Percentiles rank a stretch among this genome's conserved stretches.
These are phyloP conservation scores for Polysphondylium violaceum DNA, from an alignment of 78 protist genomes.

Conservation along the genomic window DNA sequence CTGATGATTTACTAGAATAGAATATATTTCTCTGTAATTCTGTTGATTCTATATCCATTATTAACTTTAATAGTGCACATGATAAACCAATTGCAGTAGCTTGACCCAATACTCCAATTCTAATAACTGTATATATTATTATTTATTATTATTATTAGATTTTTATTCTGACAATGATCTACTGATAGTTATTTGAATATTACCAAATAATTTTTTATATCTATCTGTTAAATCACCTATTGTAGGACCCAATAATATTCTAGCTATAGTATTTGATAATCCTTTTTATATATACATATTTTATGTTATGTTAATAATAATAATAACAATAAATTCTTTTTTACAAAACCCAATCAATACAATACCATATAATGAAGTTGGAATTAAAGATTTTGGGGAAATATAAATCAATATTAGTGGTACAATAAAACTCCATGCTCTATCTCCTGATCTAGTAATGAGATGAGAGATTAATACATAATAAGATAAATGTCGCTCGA, in stretches of 20 bases:
- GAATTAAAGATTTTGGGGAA: slow-evolving; percentile 15
- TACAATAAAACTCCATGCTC: slow-evolving; percentile 17
- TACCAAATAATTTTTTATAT: background rate
- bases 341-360: too few relatives aligned
- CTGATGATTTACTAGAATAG: background rate
- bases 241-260: background rate
- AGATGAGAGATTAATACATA: slow-evolving; percentile 30
- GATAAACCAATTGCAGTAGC: background rate
- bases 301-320: too few relatives aligned
- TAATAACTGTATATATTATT: background rate
- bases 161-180: background rate
- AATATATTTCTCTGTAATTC: too few relatives aligned
- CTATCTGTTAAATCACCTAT: slow-evolving; percentile 15
- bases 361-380: slow-evolving; percentile 20
- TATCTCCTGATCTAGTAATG: slow-evolving; percentile 44
- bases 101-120: background rate
- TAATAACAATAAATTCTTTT: too few relatives aligned
- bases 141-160: background rate
- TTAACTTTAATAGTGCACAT: background rate
- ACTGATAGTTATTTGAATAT: too few relatives aligned
- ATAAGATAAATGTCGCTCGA: too few relatives aligned
- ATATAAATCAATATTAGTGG: slow-evolving; percentile 17
- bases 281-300: too few relatives aligned
- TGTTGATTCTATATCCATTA: too few relatives aligned
- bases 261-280: background rate